Conservation (phyloP, 805 yeast genomes). For the Metschnikowia proteae region DNA sequence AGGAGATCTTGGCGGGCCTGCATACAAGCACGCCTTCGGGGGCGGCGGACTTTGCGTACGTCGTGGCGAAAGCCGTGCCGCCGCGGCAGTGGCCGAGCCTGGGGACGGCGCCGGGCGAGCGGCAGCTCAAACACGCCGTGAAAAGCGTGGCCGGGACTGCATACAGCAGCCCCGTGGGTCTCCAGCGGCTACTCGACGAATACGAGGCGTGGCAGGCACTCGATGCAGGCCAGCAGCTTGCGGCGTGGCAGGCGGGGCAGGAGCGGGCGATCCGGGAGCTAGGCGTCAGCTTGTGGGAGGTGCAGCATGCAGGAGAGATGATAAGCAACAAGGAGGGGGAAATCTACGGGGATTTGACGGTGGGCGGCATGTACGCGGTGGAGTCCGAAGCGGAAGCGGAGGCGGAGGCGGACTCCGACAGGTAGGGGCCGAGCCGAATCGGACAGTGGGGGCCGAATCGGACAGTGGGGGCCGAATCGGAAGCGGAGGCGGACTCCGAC, state of each 20-base stretch:
- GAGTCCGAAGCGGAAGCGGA: neutral
- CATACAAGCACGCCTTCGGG: neutral
- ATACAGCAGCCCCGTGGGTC: neutral
- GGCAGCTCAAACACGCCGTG: slow-evolving; percentile 2
- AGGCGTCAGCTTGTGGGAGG: slow-evolving; percentile 2
- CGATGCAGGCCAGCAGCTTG: neutral
- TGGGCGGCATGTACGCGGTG: neutral
- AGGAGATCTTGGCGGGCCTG: neutral
- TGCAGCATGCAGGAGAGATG: slow-evolving; percentile 1
- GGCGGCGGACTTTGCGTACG: neutral
- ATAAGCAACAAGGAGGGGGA: neutral
- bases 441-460: no score
- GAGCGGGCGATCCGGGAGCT: slow-evolving; percentile 7
- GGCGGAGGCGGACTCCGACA: neutral
- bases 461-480: no score
- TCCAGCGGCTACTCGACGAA: neutral
- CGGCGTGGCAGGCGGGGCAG: slow-evolving; percentile 3
- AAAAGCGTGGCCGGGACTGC: neutral
- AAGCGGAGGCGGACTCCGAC: no score
- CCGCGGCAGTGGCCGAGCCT: slow-evolving; percentile 9
- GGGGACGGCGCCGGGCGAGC: slow-evolving; percentile 6
- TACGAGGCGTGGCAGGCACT: slow-evolving; percentile 6
- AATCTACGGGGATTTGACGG: neutral
- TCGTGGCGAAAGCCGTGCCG: slow-evolving; percentile 8
- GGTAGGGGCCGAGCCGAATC: no score